phyloP scores from a whole-genome alignment of 345 rosid genomes.

The Linum usitatissimum region DNA sequence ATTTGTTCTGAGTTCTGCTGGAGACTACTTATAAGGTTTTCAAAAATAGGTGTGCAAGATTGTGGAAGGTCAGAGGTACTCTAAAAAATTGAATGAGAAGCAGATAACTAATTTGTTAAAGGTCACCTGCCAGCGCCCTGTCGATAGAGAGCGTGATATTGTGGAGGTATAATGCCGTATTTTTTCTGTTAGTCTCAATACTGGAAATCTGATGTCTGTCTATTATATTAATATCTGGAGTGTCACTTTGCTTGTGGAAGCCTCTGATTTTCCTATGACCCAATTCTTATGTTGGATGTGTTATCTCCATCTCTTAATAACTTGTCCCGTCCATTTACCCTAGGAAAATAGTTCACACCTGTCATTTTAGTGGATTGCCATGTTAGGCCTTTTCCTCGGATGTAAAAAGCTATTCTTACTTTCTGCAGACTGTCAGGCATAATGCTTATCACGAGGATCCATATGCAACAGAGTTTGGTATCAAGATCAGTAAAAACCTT shows the following conservation, averaged over 20 bases:
- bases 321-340: no score
- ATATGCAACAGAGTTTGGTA: slow-evolving; percentile 31
- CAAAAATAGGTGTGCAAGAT: slow-evolving; percentile 31
- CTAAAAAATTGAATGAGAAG: slow-evolving; percentile 31
- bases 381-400: not conserved
- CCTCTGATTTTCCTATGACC: no score
- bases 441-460: slow-evolving; percentile 24
- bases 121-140: slow-evolving; percentile 32
- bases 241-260: no score
- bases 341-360: no score
- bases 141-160: slow-evolving; percentile 25
- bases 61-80: slow-evolving; percentile 32
- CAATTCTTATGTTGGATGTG: no score
- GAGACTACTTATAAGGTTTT: not conserved
- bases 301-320: no score
- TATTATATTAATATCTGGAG: not conserved
- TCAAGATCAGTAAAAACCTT: slow-evolving; percentile 24
- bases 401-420: not conserved
- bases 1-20: not conserved
- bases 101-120: slow-evolving; percentile 32
- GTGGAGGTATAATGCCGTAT: slow-evolving; percentile 16
- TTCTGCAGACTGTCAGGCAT: slow-evolving; percentile 21
- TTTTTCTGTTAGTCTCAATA: not conserved
- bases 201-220: not conserved
- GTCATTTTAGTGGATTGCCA: no score